These are phyloP conservation scores for Fonsecaea monophora DNA, from an alignment of 2,329 filamentous ascomycete genomes.

Conservation along the genomic window DNA sequence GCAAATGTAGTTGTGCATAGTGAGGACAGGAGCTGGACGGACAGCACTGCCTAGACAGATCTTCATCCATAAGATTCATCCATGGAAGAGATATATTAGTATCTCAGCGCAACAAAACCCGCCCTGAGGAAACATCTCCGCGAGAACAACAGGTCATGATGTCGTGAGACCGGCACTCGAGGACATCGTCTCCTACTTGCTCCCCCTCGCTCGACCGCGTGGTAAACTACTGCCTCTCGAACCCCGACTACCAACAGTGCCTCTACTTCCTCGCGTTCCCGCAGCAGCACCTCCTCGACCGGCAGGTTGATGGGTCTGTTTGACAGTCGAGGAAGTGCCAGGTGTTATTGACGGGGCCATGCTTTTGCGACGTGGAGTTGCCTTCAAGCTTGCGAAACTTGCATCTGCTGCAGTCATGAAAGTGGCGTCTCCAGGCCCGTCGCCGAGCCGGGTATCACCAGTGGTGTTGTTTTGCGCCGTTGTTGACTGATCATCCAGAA, in stretches of 20 bases:
- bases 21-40: not conserved
- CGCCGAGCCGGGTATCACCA: constrained; percentile 9
- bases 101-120: not conserved
- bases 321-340: constrained; percentile 25
- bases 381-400: constrained; percentile 37
- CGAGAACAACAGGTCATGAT: not conserved
- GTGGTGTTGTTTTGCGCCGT: constrained; percentile 8
- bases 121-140: not conserved
- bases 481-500: constrained; percentile 19
- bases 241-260: constrained; percentile 36
- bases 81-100: not conserved
- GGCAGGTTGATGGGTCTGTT: constrained; percentile 18
- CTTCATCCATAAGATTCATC: not conserved
- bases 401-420: constrained; percentile 34
- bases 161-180: not conserved
- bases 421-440: constrained; percentile 30
- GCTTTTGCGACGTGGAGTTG: constrained; percentile 39
- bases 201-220: constrained; percentile 49
- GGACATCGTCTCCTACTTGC: constrained; percentile 43
- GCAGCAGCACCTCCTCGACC: constrained; percentile 29
- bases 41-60: not conserved
- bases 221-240: constrained; percentile 35
- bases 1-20: not conserved
- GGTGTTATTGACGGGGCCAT: constrained; percentile 30
- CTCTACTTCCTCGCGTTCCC: constrained; percentile 43